Base-by-base conservation (phyloP, 2,329 filamentous ascomycete genomes). In the Beauveria sp. region DNA sequence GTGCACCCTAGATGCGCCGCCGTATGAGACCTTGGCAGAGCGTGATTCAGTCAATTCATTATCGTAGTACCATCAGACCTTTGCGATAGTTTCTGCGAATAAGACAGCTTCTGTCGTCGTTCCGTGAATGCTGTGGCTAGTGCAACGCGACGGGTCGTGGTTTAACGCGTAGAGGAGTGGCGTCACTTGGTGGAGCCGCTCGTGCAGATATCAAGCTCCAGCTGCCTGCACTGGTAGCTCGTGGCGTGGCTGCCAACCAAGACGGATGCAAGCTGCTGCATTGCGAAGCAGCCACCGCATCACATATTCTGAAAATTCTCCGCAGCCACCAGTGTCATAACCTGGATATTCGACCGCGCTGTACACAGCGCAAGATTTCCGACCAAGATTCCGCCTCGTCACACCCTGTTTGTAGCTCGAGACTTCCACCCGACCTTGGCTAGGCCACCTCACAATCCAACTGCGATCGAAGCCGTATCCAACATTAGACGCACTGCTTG, bases 111-210 rank as follows among this genome's bases (percentile, higher is more conserved):
- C n/a, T 12, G 10, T 44, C 47, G 37, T 59, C 41, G 40, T 24
- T n/a, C 41, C n/a, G 30, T 30, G 5, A 12, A 18, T 18, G 28
- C 47, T 14, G 48, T 58, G 46, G 46, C 41, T 54, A 40, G 41
- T 50, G 41, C 28, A 46, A 59, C 57, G 57, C 57, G 57, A 59
- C 12, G 14, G 7, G 52, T 59, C 40, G 16, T 37, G 34, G 14
- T 40, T 54, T 46, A 54, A 59, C 57, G 50, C 57, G 57, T 53
- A 41, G 50, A 59, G 48, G 28, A 46, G 59, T 61, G 59, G 59
- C 59, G 59, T 61, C 53, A 61, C 59, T 30, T 37, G 43, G 59
- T 61, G 59, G 59, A 28, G 59, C 52, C 52, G 20, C 18, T 50
- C 30, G 12, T 43, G 34, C 59, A 20, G 26, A 37, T 52, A 44